Base-by-base conservation (phyloP, 2,329 filamentous ascomycete species). In the Graphilbum sp. region DNA sequence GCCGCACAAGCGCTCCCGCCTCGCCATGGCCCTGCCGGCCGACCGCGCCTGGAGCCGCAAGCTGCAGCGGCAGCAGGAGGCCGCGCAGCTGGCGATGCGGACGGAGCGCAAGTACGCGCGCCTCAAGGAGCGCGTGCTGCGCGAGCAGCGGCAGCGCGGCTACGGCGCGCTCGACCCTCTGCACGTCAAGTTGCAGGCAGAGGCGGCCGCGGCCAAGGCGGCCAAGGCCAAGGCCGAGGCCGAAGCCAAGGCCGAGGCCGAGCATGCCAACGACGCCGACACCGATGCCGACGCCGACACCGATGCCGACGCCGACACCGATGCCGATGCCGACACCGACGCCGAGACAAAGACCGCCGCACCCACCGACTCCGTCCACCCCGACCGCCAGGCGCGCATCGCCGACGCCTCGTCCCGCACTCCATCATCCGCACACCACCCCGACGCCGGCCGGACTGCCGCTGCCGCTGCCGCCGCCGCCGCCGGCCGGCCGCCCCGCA, bases 101-200 rank as follows among this genome's bases (percentile, higher is more conserved):
- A 68, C 94, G 45, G 90, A 88, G 60, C 93, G 94, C 58, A 73
- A 81, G 32, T 95, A 94, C 54, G 81, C 80, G 45, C 95, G 94
- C 58, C 64, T 94, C 46, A 88, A 87, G 58, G 75, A 75, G 21
- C 55, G 64, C 37, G 55, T 32, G n/a, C 32, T 46, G 19, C 27
- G 32, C 29, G 42, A 32, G 16, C 30, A 18, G 30, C 6, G 30
- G n/a, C 30, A 18, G n/a, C 30, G 6, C n/a, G n/a, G n/a, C 13
- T 32, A 18, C n/a, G 30, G 7, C 16, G 8, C 5, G 30, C 20
- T 34, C 27, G 43, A 21, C 12, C 27, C 27, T 5, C 17, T 17
- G 11, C 6, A 18, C 16, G 30, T 18, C 5, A 13, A 16, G n/a
- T 17, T 16, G n/a, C 4, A 32, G 30, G 30, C 30, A 7, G 16